A percentile compares a stretch with the other conserved stretches of the same genome.
phyloP scores from a whole-genome alignment of 805 yeast genomes.

The Wickerhamomyces strasburgensis region DNA sequence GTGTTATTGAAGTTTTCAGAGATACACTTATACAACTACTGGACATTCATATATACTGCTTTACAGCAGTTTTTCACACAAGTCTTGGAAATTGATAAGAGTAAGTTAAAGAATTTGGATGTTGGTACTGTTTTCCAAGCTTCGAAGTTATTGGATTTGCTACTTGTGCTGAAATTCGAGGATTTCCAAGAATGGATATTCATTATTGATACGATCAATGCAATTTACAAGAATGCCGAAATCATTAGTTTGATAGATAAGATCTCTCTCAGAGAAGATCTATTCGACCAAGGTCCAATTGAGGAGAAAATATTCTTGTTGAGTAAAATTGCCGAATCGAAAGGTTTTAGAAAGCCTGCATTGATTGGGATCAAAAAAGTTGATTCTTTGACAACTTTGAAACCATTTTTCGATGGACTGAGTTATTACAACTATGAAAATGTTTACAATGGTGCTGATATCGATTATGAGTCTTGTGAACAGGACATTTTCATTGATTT shows the following conservation, averaged over 20 bases:
- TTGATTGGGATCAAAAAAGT: slow-evolving; percentile 38
- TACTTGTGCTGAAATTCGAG: slow-evolving; percentile 64
- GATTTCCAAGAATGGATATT: slow-evolving; percentile 91
- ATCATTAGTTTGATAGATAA: slow-evolving; percentile 24
- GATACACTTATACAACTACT: slow-evolving; percentile 58
- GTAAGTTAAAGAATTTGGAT: slow-evolving; percentile 32
- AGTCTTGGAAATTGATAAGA: slow-evolving; percentile 24
- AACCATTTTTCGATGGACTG: slow-evolving; percentile 60
- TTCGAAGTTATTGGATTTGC: slow-evolving; percentile 73
- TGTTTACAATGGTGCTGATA: slow-evolving; percentile 45
- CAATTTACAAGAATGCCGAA: slow-evolving; percentile 38
- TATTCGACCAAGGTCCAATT: slow-evolving; percentile 22
- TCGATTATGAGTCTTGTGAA: slow-evolving; percentile 44
- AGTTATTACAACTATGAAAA: slow-evolving; percentile 64
- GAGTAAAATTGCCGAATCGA: slow-evolving; percentile 15
- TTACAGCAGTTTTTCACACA: slow-evolving; percentile 47
- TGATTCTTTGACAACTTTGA: slow-evolving; percentile 41
- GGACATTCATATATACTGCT: slow-evolving; percentile 64
- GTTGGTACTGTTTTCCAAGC: slow-evolving; percentile 46
- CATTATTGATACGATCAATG: slow-evolving; percentile 61
- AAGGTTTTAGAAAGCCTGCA: slow-evolving; percentile 29
- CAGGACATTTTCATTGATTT: slow-evolving; percentile 59
- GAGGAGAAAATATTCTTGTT: slow-evolving; percentile 15
- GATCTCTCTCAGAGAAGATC: slow-evolving; percentile 14
- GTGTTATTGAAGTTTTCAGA: slow-evolving; percentile 58